These are phyloP conservation scores for Euphrasia confusa DNA, from an alignment of 257 asterid species.

Conservation along the genomic window DNA sequence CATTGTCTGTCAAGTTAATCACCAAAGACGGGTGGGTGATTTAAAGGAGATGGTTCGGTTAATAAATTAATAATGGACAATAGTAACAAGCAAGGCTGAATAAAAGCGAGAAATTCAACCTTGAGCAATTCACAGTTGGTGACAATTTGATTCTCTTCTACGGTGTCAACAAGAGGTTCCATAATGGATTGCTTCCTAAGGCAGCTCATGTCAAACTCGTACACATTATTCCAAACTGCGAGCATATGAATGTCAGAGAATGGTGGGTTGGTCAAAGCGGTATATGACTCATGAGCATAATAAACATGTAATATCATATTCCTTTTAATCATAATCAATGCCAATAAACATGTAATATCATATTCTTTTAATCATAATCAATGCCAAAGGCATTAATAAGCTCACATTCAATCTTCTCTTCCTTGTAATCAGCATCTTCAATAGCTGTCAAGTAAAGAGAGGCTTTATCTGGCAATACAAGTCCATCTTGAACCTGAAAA, in stretches of 20 bases:
- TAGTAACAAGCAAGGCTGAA: slow-evolving; percentile 10
- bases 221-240: slow-evolving; percentile 85
- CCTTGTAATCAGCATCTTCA: slow-evolving; percentile 98
- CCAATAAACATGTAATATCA: slow-evolving; percentile 1
- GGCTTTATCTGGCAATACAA: slow-evolving; percentile 86
- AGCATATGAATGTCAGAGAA: slow-evolving; percentile 3
- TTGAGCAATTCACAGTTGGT: slow-evolving; percentile 81
- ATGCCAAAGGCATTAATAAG: slow-evolving; percentile 4
- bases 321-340: slow-evolving; percentile 21
- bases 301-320: slow-evolving; percentile 15
- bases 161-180: slow-evolving; percentile 96
- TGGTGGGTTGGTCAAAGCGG: slow-evolving; percentile 1
- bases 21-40: too few species aligned
- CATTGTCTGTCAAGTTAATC: slow-evolving; percentile 53
- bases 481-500: slow-evolving; percentile 62
- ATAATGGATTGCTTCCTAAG: slow-evolving; percentile 79
- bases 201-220: slow-evolving; percentile 97
- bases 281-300: not conserved
- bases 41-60: too few species aligned
- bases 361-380: slow-evolving; percentile 23
- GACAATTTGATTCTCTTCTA: slow-evolving; percentile 90
- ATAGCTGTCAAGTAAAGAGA: slow-evolving; percentile 85
- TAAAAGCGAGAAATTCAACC: slow-evolving; percentile 37
- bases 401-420: slow-evolving; percentile 94
- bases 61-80: not conserved